Conservation (phyloP, 208 protist genomes). For the Leishmania arabica region DNA sequence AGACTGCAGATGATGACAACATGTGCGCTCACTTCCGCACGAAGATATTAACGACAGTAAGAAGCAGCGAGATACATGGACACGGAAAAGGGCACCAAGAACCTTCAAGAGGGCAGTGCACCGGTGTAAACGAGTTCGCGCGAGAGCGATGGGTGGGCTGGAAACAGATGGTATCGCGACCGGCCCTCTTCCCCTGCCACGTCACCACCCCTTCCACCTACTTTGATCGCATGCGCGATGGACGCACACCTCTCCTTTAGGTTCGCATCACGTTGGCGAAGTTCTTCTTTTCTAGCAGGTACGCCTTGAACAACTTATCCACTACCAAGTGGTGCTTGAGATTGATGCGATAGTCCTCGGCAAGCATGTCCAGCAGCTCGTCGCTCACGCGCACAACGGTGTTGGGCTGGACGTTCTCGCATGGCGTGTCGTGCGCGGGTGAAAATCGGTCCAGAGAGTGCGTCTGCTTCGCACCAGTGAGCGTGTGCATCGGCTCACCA, state of each 20-base stretch:
- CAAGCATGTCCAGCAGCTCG: constrained; percentile 45
- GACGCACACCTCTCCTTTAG: not conserved
- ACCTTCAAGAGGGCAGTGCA: not conserved
- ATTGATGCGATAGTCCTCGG: constrained; percentile 58
- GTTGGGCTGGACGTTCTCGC: constrained; percentile 30
- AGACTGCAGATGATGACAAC: not conserved
- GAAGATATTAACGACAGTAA: not conserved
- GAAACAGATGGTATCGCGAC: not conserved
- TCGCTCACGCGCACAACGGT: constrained; percentile 47
- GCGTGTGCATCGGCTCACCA: constrained; percentile 2
- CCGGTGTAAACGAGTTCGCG: not conserved
- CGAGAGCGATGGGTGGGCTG: not conserved
- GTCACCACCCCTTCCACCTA: not conserved
- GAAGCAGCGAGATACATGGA: not conserved
- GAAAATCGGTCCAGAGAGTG: constrained; percentile 61
- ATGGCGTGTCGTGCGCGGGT: constrained; percentile 50
- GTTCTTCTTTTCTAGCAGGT: constrained; percentile 23
- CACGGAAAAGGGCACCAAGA: not conserved
- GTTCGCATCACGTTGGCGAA: constrained; percentile 24
- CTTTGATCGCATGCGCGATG: not conserved
- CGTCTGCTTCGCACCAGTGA: constrained; percentile 41
- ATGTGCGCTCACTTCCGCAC: not conserved
- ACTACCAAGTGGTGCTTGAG: constrained; percentile 44
- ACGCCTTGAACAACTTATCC: constrained; percentile 47
- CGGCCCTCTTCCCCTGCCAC: not conserved